Percentiles rank a stretch among this genome's conserved stretches.
These are phyloP conservation scores for Mycena latifolia DNA, from an alignment of 768 basidiomycete species.

Conservation along the genomic window DNA sequence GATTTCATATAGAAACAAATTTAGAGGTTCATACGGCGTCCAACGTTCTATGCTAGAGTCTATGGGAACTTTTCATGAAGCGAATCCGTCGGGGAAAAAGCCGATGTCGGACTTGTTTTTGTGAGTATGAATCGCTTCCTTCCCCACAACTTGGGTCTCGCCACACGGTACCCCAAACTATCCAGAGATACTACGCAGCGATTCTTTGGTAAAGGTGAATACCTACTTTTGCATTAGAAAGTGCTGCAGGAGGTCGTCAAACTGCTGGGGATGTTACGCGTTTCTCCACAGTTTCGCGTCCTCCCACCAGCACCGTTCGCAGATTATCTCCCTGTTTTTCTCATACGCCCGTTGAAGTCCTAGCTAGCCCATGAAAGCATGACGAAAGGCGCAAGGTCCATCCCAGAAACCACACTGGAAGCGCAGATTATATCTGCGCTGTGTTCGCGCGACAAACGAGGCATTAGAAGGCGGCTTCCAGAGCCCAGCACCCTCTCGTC, in stretches of 20 bases:
- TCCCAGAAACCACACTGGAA: constrained; percentile 42
- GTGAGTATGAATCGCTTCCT: neutral
- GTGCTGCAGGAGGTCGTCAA: no score
- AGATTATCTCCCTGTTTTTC: constrained; percentile 1
- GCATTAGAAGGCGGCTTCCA: constrained; percentile 79
- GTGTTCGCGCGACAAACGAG: constrained; percentile 71
- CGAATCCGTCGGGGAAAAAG: constrained; percentile 66
- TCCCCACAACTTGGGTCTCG: constrained; percentile 22
- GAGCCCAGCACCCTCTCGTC: constrained; percentile 58
- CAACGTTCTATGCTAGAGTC: no score
- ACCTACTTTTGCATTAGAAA: neutral
- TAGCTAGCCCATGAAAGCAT: constrained; percentile 14
- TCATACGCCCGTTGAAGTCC: neutral
- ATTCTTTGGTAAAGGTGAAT: constrained; percentile 19
- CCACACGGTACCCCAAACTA: neutral
- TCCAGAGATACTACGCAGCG: neutral
- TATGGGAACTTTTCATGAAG: no score
- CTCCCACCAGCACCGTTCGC: constrained; percentile 1
- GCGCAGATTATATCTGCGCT: constrained; percentile 65
- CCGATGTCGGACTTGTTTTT: neutral
- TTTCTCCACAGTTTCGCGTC: neutral
- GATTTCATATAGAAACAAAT: no score
- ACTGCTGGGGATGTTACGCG: neutral
- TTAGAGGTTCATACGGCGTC: no score
- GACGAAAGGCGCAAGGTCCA: constrained; percentile 9